Evolutionary conservation across 2,329 filamentous ascomycete genomes (phyloP), one percentile per base, ranked within the genome.

Genomic region (Trichoderma hamatum): DNA sequence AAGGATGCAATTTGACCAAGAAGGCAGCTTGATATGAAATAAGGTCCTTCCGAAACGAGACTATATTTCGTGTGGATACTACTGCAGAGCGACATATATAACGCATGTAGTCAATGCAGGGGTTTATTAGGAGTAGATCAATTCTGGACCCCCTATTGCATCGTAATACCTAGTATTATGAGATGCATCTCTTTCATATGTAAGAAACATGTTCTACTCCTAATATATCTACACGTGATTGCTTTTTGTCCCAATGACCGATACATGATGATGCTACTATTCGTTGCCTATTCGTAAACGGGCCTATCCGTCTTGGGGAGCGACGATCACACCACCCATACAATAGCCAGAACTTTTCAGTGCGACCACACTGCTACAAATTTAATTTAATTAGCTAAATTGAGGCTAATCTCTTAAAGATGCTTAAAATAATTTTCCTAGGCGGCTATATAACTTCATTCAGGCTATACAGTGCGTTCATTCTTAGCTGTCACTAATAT

Each of bases 361-460:
- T 65, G 46, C 51, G 0, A 65, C 62, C 62, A 56, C 49, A 65
- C 62, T 24, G 21, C 13, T 43, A 13, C 62, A n/a, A 56, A 51
- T 3, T 46, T 13, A 46, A 30, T 24, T 43, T 14, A 24, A 24
- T 34, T 16, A 32, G 51, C 32, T 26, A 32, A 26, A 55, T 65
- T 43, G n/a, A 65, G 62, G 51, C 62, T 65, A 65, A 54, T 28
- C n/a, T 16, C 21, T 9, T 30, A 5, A 24, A 34, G 26, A 39
- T 21, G 13, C 1, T 11, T 24, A 43, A 14, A 2, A n/a, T 10
- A 21, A 28, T 26, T n/a, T 16, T 65, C 28, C 62, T 14, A 65
- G 62, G 62, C 62, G 62, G 62, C 62, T 65, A 54, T 56, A 56
- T 46, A 19, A 19, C 3, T 10, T 32, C 1, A 32, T 65, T 65